Conservation (phyloP, 2,329 filamentous ascomycete species). For the Phoma sp. region DNA sequence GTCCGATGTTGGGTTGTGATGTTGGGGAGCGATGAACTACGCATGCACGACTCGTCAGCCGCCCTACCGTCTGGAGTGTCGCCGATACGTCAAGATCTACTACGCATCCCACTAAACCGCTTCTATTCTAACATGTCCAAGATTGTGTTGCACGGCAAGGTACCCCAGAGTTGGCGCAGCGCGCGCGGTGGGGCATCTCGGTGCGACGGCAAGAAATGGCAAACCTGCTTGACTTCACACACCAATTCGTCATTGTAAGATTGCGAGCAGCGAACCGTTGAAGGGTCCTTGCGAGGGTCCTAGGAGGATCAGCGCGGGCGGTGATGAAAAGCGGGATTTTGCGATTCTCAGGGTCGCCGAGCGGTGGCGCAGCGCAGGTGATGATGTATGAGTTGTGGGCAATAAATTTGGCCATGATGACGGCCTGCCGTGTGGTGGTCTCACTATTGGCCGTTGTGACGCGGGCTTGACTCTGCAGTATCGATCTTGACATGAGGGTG, state of each 20-base stretch:
- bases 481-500: constrained; percentile 8
- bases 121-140: neutral
- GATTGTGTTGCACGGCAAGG: constrained; percentile 13
- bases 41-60: constrained; percentile 3
- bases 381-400: constrained; percentile 1
- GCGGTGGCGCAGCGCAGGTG: constrained; percentile 7
- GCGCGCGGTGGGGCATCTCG: constrained; percentile 2
- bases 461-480: constrained; percentile 5
- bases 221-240: neutral
- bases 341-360: constrained; percentile 1
- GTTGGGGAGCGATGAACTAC: neutral
- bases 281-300: constrained; percentile 9
- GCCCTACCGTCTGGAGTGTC: neutral
- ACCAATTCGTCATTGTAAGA: neutral
- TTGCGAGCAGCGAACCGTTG: constrained; percentile 12
- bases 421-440: neutral
- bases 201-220: constrained; percentile 10
- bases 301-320: constrained; percentile 2
- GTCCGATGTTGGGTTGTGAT: no score
- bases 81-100: neutral
- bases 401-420: neutral
- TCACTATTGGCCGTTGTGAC: no score
- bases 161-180: constrained; percentile 7
- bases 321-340: constrained; percentile 10
- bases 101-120: neutral